Conservation (phyloP, 352 stramenopile species). For the Pythium aristosporum region DNA sequence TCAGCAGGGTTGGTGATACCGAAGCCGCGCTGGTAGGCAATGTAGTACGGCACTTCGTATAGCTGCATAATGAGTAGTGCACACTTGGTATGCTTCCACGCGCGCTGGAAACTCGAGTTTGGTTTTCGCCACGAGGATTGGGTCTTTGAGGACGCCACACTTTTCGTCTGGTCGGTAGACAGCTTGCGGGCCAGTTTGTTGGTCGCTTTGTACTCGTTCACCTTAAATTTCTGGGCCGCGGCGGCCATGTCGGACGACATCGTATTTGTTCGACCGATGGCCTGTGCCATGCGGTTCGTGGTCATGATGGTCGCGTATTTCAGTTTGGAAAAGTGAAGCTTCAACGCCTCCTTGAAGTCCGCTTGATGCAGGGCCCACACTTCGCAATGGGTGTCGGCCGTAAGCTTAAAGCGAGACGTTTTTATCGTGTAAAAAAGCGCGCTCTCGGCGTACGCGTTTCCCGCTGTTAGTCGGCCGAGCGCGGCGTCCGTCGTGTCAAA, state of each 20-base stretch:
- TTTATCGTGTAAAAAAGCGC: constrained; percentile 15
- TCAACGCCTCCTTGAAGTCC: constrained; percentile 32
- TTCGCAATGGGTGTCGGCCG: constrained; percentile 30
- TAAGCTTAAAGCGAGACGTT: constrained; percentile 6
- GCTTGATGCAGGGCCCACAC: constrained; percentile 24
- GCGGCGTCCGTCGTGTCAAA: constrained; percentile 4
- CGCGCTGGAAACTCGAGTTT: constrained; percentile 19
- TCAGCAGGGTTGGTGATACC: constrained; percentile 16
- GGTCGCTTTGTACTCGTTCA: constrained; percentile 2
- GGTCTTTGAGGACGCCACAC: neutral
- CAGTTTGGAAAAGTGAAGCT: constrained; percentile 56
- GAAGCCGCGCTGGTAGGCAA: constrained; percentile 33
- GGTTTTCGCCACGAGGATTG: constrained; percentile 22
- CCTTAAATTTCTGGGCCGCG: constrained; percentile 6
- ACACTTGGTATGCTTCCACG: constrained; percentile 23
- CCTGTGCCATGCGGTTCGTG: neutral
- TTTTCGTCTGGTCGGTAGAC: constrained; percentile 4
- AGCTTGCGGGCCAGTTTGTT: constrained; percentile 26
- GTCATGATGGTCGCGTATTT: constrained; percentile 47
- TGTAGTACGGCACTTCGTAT: constrained; percentile 33
- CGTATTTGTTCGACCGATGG: neutral
- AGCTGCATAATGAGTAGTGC: constrained; percentile 16
- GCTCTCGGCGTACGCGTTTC: constrained; percentile 24
- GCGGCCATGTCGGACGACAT: constrained; percentile 4
- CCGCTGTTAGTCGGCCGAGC: constrained; percentile 19